phyloP scores from a whole-genome alignment of 768 basidiomycete genomes.

The Kwoniella dejecticola region DNA sequence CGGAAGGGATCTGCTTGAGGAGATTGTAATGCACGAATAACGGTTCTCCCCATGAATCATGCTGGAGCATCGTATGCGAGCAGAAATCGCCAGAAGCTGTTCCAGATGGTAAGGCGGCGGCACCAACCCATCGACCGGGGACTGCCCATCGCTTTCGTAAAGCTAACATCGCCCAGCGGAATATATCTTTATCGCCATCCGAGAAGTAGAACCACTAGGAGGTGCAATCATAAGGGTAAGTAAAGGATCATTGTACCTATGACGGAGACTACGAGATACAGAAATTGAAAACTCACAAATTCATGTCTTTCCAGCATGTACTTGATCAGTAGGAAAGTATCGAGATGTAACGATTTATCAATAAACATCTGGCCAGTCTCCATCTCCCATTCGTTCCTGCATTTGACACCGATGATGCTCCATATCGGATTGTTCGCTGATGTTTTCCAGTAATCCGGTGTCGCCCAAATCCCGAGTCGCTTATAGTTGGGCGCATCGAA shows the following conservation, averaged over 20 bases:
- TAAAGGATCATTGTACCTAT: not conserved
- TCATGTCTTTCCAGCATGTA: conserved; percentile 54
- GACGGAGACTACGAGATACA: not conserved
- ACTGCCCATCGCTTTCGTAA: conserved; percentile 59
- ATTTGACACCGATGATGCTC: conserved; percentile 58
- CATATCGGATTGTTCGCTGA: conserved; percentile 55
- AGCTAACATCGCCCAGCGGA: conserved; percentile 57
- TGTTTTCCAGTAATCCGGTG: conserved; percentile 59
- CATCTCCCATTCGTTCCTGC: conserved; percentile 59
- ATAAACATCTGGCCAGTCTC: conserved; percentile 60
- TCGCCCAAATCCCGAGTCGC: conserved; percentile 54
- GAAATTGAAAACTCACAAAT: conserved; percentile 38
- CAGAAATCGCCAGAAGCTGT: conserved; percentile 41
- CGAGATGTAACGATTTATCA: conserved; percentile 58
- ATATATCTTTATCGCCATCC: conserved; percentile 58
- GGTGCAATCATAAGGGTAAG: too few species aligned
- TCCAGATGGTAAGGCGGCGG: conserved; percentile 54
- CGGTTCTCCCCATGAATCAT: conserved; percentile 50
- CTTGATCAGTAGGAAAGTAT: conserved; percentile 53
- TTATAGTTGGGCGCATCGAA: conserved; percentile 57
- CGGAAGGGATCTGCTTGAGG: conserved; percentile 56
- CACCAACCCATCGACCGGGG: conserved; percentile 58
- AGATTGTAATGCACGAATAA: conserved; percentile 58
- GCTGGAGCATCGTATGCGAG: conserved; percentile 53
- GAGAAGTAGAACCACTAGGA: conserved; percentile 57